Evolutionary conservation across 1,284 basidiomycete species (phyloP), one percentile per base, ranked within the genome.

Genomic region (Ustilago tritici): DNA sequence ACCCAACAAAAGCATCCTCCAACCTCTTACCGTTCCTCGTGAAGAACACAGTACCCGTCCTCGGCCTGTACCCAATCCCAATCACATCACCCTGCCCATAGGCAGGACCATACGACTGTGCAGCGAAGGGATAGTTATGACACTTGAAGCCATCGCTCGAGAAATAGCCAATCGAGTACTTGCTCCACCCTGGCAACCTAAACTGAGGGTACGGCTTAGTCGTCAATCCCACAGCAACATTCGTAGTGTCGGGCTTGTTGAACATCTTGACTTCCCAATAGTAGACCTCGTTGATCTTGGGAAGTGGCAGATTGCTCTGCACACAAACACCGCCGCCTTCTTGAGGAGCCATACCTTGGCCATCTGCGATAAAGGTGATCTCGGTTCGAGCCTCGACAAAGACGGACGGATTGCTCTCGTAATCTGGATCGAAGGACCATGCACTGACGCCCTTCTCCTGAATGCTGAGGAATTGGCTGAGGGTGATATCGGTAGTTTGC

Each of bases 81-180:
- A 86, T 81, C 12, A 86, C 85, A 53, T 86, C 85, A 34, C 97
- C 96, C 86, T 98, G 95, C 76, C 93, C 93, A 60, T 98, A 89
- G 0, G 90, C 87, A 2, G 94, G 91, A 3, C 95, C 95, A 84
- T 95, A 96, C 1, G 94, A 91, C 5, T 92, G 88, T 0, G 93
- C 89, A 12, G 94, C 93, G 87, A 99, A 99, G 0, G 97, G 97
- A 87, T 93, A 98, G 86, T 98, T 98, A 88, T 97, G 93, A 31
- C 93, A 95, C 87, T 97, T 98, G 89, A 97, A 96, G 59, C 97
- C 97, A 83, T 93, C 95, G 17, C 86, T 81, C 12, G 95, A 95
- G 83, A 96, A 95, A 87, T 98, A 99, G 59, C 94, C 96, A 61
- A 98, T 91, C n/a, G 95, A 98, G 86, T 93, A 92, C 74, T 92